phyloP scores from a whole-genome alignment of 2,329 filamentous ascomycete genomes.

The Polychaeton citri region DNA sequence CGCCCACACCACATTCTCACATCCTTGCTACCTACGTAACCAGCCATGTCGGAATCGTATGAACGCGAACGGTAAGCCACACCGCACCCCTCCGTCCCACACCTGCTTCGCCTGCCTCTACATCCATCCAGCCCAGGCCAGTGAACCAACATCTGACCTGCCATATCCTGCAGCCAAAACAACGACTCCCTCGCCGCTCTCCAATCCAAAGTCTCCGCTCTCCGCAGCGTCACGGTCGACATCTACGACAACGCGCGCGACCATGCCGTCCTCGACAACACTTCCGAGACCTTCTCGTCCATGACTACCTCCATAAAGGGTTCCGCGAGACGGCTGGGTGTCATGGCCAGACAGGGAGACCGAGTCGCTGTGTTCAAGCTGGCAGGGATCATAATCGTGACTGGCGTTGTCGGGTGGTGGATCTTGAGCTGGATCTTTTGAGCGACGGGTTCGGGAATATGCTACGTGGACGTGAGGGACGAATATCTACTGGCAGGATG shows the following conservation, averaged over 20 bases:
- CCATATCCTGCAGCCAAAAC: conserved; percentile 64
- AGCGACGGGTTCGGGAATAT: no score
- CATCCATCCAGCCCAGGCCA: conserved; percentile 1
- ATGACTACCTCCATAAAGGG: conserved; percentile 75
- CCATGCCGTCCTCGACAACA: conserved; percentile 78
- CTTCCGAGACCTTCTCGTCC: conserved; percentile 79
- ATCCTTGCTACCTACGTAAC: neutral
- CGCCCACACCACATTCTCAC: no score
- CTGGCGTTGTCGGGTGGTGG: conserved; percentile 65
- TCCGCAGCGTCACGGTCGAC: conserved; percentile 88
- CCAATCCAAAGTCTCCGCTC: conserved; percentile 75
- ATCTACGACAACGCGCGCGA: conserved; percentile 93
- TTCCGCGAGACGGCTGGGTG: conserved; percentile 65
- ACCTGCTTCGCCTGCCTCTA: conserved; percentile 2
- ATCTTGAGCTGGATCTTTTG: conserved; percentile 28
- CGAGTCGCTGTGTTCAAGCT: conserved; percentile 85
- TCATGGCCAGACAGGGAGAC: conserved; percentile 86
- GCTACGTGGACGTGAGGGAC: no score
- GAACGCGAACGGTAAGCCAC: conserved; percentile 46
- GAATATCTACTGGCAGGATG: no score
- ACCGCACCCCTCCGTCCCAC: neutral
- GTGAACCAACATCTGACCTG: conserved; percentile 5
- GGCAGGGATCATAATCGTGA: conserved; percentile 63
- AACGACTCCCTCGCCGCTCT: conserved; percentile 88
- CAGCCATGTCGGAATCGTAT: conserved; percentile 43